phyloP scores from a whole-genome alignment of 495 filamentous ascomycete genomes.

The Rusavskia elegans region DNA sequence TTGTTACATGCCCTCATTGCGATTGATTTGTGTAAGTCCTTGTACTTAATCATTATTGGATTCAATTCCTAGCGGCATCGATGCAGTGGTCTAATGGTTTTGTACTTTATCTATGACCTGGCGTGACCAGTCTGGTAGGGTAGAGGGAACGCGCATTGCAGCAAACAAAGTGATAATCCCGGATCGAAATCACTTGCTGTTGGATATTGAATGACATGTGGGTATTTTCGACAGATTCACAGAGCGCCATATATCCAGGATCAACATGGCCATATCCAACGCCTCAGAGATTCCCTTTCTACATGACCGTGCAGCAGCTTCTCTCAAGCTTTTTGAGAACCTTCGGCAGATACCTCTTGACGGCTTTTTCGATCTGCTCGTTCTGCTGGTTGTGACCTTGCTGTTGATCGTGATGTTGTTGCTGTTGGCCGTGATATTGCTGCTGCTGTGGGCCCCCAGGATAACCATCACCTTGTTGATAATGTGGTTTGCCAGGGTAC shows the following conservation, averaged over 20 bases:
- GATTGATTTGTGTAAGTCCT: no score
- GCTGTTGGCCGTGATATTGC: slow-evolving; percentile 16
- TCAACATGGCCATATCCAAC: neutral
- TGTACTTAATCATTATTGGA: no score
- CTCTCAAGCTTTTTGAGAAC: slow-evolving; percentile 48
- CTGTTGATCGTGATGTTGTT: slow-evolving; percentile 14
- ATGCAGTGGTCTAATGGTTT: no score
- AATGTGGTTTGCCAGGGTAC: slow-evolving; percentile 10
- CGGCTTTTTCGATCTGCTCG: slow-evolving; percentile 47
- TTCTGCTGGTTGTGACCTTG: slow-evolving; percentile 32
- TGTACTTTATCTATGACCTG: no score
- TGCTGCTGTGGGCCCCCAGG: neutral
- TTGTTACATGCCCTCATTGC: no score
- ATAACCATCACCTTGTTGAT: slow-evolving; percentile 13
- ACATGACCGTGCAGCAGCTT: slow-evolving; percentile 72
- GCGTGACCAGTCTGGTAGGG: no score
- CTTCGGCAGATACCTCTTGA: slow-evolving; percentile 43
- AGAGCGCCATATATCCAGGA: neutral
- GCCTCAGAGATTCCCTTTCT: neutral
- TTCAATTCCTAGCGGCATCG: no score
- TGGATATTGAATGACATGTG: no score
- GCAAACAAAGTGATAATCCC: no score
- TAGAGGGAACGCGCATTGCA: no score
- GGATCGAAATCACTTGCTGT: no score
- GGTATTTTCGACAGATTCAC: neutral